Conservation (phyloP, 257 asterid genomes). For the Buddleja alternifolia region DNA sequence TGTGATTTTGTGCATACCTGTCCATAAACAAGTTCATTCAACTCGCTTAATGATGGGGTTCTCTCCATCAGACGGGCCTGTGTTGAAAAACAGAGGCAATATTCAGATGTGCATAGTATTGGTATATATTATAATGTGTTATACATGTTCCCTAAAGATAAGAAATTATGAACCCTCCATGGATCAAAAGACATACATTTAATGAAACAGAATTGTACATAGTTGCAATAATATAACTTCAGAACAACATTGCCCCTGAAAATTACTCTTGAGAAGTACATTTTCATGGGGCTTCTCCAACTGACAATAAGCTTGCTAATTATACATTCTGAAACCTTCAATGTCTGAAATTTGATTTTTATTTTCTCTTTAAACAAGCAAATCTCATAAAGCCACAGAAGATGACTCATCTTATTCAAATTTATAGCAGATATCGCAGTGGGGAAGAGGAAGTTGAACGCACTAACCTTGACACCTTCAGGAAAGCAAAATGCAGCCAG, state of each 20-base stretch:
- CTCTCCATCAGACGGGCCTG: constrained; percentile 84
- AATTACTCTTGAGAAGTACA: background rate
- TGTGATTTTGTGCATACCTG: constrained; percentile 55
- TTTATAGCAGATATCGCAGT: background rate
- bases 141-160: constrained; percentile 19
- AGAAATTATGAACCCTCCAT: constrained; percentile 10
- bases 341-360: background rate
- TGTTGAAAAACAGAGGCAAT: constrained; percentile 24
- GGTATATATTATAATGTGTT: background rate
- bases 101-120: constrained; percentile 18
- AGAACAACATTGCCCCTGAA: background rate
- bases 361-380: background rate
- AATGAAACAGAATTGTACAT: background rate
- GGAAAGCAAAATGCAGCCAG: constrained; percentile 94
- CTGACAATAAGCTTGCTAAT: too few species aligned
- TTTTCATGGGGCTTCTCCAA: constrained; percentile 17
- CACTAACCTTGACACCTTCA: constrained; percentile 77
- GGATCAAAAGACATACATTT: constrained; percentile 10
- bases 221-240: constrained; percentile 8
- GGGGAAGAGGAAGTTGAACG: constrained; percentile 15
- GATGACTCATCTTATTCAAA: constrained; percentile 8
- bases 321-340: background rate
- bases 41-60: constrained; percentile 86
- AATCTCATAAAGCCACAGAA: constrained; percentile 9
- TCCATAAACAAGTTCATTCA: constrained; percentile 85